Percentiles rank a stretch among this genome's conserved stretches.
Conservation (phyloP, 495 filamentous ascomycete species). For the Cercophora sp. region DNA sequence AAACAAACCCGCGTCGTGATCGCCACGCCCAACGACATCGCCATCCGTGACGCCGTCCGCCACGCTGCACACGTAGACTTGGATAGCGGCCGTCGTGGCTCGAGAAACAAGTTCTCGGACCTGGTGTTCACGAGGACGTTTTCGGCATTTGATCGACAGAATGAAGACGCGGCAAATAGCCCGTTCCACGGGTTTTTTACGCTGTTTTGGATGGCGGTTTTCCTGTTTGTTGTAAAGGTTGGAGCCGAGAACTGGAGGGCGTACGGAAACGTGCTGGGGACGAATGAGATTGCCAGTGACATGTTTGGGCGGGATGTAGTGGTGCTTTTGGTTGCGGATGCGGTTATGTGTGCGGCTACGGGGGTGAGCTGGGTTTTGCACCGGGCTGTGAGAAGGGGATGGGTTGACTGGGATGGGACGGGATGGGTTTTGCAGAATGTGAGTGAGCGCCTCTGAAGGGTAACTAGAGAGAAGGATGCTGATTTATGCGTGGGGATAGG, state of each 20-base stretch:
- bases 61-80: not conserved
- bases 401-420: conserved; percentile 56
- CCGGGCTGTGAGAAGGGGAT: conserved; percentile 46
- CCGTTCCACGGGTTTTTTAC: conserved; percentile 75
- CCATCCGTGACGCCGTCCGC: not conserved
- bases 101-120: conserved; percentile 46
- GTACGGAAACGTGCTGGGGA: conserved; percentile 59
- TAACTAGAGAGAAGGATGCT: not conserved
- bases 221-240: conserved; percentile 57
- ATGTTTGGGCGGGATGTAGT: conserved; percentile 67
- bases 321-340: conserved; percentile 62
- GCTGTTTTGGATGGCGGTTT: conserved; percentile 67
- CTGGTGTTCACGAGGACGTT: conserved; percentile 51
- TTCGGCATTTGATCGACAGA: conserved; percentile 67
- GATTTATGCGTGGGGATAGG: too few species aligned
- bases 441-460: not conserved
- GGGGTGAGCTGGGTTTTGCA: conserved; percentile 59
- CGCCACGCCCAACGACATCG: not conserved
- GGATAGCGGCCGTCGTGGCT: not conserved
- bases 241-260: conserved; percentile 60
- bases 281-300: conserved; percentile 61
- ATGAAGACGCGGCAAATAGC: conserved; percentile 50
- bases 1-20: too few species aligned
- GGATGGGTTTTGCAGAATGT: conserved; percentile 70
- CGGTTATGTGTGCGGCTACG: conserved; percentile 58